Percentiles rank a stretch among this genome's conserved stretches.
Evolutionary conservation across 2,329 filamentous ascomycete species (phyloP).

Genomic region (Thermoascus crustaceus): DNA sequence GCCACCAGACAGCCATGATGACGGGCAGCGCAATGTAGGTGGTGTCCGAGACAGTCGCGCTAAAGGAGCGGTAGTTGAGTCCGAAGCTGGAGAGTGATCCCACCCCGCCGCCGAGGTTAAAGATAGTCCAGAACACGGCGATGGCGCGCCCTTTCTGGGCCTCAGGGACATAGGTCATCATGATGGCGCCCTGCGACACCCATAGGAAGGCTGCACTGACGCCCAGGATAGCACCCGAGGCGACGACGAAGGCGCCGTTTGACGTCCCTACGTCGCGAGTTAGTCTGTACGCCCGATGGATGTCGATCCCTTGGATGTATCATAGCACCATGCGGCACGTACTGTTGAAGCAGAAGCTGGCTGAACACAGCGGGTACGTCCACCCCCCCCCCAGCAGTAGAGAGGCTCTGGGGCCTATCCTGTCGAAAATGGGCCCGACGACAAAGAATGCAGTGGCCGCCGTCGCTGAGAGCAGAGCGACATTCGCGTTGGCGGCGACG

Average conservation of each 20-base stretch:
- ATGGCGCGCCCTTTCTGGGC: slow-evolving; percentile 27
- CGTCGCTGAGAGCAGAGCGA: slow-evolving; percentile 29
- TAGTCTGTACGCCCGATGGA: not conserved
- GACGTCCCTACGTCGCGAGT: not conserved
- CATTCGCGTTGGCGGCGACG: slow-evolving; percentile 31
- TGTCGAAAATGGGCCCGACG: slow-evolving; percentile 27
- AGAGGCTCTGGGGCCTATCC: slow-evolving; percentile 27
- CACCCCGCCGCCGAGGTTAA: slow-evolving; percentile 40
- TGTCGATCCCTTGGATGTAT: slow-evolving; percentile 1
- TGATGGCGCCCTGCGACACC: slow-evolving; percentile 43
- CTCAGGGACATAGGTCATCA: slow-evolving; percentile 40
- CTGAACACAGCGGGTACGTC: slow-evolving; percentile 31
- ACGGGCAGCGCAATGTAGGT: slow-evolving; percentile 45
- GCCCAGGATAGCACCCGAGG: slow-evolving; percentile 39
- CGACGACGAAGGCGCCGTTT: slow-evolving; percentile 32
- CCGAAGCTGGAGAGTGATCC: slow-evolving; percentile 40
- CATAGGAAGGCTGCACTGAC: slow-evolving; percentile 40
- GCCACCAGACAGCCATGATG: slow-evolving; percentile 45
- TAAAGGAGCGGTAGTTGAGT: slow-evolving; percentile 35
- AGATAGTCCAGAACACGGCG: slow-evolving; percentile 37
- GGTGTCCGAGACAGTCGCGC: slow-evolving; percentile 40
- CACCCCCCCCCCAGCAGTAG: slow-evolving; percentile 31
- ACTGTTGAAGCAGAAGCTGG: slow-evolving; percentile 27
- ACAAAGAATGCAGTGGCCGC: slow-evolving; percentile 28
- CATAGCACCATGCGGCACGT: slow-evolving; percentile 9